These are phyloP conservation scores for Tieghemostelium lacteum DNA, from an alignment of 78 protist genomes.

Conservation along the genomic window DNA sequence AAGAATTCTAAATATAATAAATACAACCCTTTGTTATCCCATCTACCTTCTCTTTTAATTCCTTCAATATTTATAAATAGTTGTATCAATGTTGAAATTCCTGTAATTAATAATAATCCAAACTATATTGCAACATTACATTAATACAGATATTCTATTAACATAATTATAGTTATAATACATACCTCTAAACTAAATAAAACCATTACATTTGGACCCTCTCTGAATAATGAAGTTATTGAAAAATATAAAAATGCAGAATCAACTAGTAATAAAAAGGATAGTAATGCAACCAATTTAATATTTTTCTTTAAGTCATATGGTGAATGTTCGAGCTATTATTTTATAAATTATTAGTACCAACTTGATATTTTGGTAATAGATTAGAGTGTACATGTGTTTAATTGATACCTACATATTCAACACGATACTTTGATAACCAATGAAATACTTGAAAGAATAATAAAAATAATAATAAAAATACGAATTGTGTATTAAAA, in stretches of 20 bases:
- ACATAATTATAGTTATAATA: neutral
- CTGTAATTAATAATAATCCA: constrained; percentile 60
- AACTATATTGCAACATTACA: no score
- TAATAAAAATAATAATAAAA: constrained; percentile 80
- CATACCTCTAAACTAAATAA: constrained; percentile 90
- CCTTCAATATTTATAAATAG: constrained; percentile 84
- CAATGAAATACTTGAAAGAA: constrained; percentile 92
- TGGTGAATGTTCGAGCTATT: constrained; percentile 88
- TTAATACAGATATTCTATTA: neutral
- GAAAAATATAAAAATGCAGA: constrained; percentile 49
- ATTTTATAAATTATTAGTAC: no score
- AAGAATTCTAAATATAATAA: constrained; percentile 86
- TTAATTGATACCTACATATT: constrained; percentile 71
- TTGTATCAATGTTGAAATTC: constrained; percentile 45
- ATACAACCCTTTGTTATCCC: constrained; percentile 88
- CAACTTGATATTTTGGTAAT: neutral
- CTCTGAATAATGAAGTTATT: neutral
- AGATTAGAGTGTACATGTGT: neutral
- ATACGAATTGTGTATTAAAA: constrained; percentile 80
- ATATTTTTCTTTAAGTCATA: constrained; percentile 50
- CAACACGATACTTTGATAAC: constrained; percentile 89
- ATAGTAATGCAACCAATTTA: constrained; percentile 49
- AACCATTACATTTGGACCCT: constrained; percentile 85
- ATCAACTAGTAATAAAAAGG: constrained; percentile 67
- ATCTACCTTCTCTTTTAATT: constrained; percentile 75